Evolutionary conservation across 139 green algal genomes (phyloP), one percentile per base, ranked within the genome.

Genomic region (Desmodesmus armatus): DNA sequence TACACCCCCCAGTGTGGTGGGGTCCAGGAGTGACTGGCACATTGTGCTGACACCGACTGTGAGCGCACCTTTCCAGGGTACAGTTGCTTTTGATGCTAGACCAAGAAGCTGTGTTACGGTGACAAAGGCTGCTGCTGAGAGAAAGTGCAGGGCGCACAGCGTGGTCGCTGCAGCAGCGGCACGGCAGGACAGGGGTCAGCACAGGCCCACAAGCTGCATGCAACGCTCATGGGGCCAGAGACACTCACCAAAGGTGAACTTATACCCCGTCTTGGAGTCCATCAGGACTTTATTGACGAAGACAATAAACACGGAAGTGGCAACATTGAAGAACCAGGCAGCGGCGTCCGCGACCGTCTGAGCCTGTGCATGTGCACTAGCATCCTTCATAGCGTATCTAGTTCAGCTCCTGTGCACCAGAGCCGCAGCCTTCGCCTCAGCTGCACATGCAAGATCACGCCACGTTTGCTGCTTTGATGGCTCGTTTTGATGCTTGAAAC

Each of bases 251-350:
- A 91, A 94, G 11, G 89, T 89, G 70, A 94, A 94, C n/a, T 76
- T 76, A 74, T 92, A 92, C 19, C 91, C 91, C 25, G 88, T 87
- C 6, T 84, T 88, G 0, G 87, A 78, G 63, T 91, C 90, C 88
- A 94, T 93, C 2, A 94, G 85, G 13, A 93, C 33, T 62, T 94
- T 94, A 78, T 94, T 94, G 5, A 92, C 88, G 25, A 94, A 94
- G 2, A 94, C 91, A 33, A 94, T 94, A 5, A 92, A 44, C 47
- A 94, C 89, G 13, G 71, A 86, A 5, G 86, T 88, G 39, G 60
- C 71, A 7, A 90, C 85, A 40, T 91, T 91, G 66, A 88, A 44
- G 29, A 87, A 82, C 78, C 84, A 91, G 5, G 87, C 84, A 27
- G 81, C 73, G 2, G 55, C 78, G n/a, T n/a, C n/a, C n/a, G n/a